A percentile compares a stretch with the other conserved stretches of the same genome.
Conservation (phyloP, 139 green algal genomes). For the Coelastrella sp. region DNA sequence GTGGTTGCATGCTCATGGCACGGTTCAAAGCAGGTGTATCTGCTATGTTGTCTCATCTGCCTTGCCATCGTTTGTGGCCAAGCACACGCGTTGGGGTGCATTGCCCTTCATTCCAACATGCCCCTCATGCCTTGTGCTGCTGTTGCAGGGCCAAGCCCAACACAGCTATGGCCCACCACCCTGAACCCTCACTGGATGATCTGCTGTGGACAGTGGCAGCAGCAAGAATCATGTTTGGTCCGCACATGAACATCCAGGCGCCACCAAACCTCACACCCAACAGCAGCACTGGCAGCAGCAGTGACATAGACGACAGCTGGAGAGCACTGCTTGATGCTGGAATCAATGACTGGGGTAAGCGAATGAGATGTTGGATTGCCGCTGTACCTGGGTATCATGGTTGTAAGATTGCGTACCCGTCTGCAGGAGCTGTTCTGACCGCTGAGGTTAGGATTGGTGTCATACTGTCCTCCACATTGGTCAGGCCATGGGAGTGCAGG, state of each 20-base stretch:
- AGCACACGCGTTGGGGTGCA: too few species aligned
- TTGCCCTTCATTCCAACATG: too few species aligned
- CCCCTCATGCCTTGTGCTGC: too few species aligned
- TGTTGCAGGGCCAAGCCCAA: conserved; percentile 71
- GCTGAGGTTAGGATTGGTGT: too few species aligned
- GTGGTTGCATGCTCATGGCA: too few species aligned
- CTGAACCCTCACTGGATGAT: conserved; percentile 76
- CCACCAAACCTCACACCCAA: conserved; percentile 88
- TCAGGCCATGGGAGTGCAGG: too few species aligned
- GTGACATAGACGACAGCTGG: conserved; percentile 62
- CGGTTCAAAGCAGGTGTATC: too few species aligned
- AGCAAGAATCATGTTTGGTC: conserved; percentile 84
- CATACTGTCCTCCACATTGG: too few species aligned
- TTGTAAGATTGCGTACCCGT: background rate
- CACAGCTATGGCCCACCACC: conserved; percentile 75
- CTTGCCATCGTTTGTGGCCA: too few species aligned
- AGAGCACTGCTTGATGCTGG: conserved; percentile 78
- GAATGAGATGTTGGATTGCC: background rate
- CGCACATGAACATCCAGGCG: conserved; percentile 82
- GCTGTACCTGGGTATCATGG: background rate
- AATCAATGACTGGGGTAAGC: conserved; percentile 88
- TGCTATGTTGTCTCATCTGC: too few species aligned
- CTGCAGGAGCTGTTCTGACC: too few species aligned
- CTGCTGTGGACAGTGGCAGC: conserved; percentile 83
- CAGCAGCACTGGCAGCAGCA: conserved; percentile 45